Percentiles rank a stretch among this genome's conserved stretches.
These are phyloP conservation scores for Erythrophleum ivorense DNA, from an alignment of 331 rosid species.

Conservation along the genomic window DNA sequence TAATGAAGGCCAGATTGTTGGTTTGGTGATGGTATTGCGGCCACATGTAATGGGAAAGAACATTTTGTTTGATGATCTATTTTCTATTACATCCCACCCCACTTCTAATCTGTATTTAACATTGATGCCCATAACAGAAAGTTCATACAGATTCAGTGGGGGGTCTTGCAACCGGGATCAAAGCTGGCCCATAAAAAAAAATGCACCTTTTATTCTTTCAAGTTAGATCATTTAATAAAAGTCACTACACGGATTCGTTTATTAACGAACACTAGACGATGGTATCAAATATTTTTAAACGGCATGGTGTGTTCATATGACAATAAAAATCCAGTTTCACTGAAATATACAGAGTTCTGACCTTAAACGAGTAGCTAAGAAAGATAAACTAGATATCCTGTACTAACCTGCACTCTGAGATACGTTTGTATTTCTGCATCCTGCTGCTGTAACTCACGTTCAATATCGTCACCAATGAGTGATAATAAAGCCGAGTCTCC, in stretches of 20 bases:
- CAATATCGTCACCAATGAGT: slow-evolving; percentile 78
- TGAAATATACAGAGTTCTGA: slow-evolving; percentile 13
- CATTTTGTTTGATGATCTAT: neutral
- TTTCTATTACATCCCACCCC: neutral
- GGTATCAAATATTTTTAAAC: neutral
- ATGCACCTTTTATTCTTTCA: neutral
- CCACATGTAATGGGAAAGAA: neutral
- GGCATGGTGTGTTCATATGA: neutral
- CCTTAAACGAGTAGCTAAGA: neutral
- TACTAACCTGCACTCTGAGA: slow-evolving; percentile 83
- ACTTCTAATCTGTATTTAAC: neutral
- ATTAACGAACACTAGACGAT: slow-evolving; percentile 16
- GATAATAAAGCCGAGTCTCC: slow-evolving; percentile 86
- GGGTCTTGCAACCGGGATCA: neutral
- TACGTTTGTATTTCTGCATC: slow-evolving; percentile 82
- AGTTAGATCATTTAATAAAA: neutral
- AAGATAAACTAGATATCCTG: neutral
- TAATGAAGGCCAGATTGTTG: neutral
- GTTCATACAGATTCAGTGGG: neutral
- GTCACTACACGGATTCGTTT: slow-evolving; percentile 5
- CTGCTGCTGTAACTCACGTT: slow-evolving; percentile 70
- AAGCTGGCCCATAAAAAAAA: neutral
- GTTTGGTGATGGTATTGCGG: neutral
- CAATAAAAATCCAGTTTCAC: neutral
- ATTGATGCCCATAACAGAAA: neutral